Percentiles rank a stretch among this genome's conserved stretches.
Evolutionary conservation across 2,329 filamentous ascomycete genomes (phyloP).

Genomic region (Zasmidium cellare): DNA sequence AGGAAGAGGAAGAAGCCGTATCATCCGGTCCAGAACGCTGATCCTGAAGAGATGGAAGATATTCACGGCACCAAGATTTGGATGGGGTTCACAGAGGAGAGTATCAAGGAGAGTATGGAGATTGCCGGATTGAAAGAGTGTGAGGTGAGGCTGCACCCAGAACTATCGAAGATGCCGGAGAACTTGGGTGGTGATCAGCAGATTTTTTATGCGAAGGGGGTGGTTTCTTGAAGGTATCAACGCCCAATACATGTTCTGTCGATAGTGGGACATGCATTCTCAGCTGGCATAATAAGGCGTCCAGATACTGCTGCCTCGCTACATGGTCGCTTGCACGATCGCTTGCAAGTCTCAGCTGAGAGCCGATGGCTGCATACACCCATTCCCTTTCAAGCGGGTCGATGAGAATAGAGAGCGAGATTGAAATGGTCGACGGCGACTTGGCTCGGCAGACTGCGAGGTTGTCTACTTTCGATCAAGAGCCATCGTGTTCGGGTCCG

Average conservation of each 20-base stretch:
- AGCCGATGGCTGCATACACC: no score
- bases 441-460: background rate
- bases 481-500: background rate
- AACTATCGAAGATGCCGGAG: background rate
- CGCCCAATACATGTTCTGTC: no score
- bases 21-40: background rate
- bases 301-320: no score
- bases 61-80: constrained; percentile 1
- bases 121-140: background rate
- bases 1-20: background rate
- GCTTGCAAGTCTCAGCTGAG: no score
- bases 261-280: no score
- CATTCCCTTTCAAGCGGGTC: no score
- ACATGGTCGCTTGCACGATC: no score
- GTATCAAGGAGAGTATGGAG: background rate
- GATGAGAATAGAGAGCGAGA: no score
- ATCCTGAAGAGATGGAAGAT: background rate
- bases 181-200: background rate
- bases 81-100: constrained; percentile 2
- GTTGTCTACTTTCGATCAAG: background rate
- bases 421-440: background rate
- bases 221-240: background rate
- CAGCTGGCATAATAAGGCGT: no score
- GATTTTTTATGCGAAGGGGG: background rate
- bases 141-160: background rate